A percentile compares a stretch with the other conserved stretches of the same genome.
These are phyloP conservation scores for Aspergillus vadensis DNA, from an alignment of 2,329 filamentous ascomycete species.

Conservation along the genomic window DNA sequence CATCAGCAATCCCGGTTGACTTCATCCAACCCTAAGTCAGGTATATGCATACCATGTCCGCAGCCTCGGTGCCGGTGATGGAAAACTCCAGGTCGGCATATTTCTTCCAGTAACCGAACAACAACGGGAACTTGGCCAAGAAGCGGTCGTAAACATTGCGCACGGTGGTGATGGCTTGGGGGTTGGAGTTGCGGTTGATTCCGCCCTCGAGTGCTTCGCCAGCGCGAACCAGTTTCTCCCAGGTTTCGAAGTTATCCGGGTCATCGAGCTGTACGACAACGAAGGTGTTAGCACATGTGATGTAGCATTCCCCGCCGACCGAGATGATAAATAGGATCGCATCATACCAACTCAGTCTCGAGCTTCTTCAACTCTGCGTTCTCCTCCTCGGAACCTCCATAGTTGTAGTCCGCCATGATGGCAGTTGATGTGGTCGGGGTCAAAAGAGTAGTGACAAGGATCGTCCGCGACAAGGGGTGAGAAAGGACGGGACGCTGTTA, in stretches of 20 bases:
- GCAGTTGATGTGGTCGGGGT: constrained; percentile 11
- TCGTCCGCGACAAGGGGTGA: constrained; percentile 4
- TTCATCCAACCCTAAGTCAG: constrained; percentile 5
- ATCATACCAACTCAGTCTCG: constrained; percentile 72
- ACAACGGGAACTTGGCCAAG: constrained; percentile 87
- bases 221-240: constrained; percentile 87
- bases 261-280: constrained; percentile 58
- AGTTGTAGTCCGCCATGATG: constrained; percentile 72
- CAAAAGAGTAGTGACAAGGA: constrained; percentile 6
- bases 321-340: constrained; percentile 21
- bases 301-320: not conserved
- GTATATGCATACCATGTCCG: constrained; percentile 75
- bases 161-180: constrained; percentile 83
- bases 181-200: constrained; percentile 93
- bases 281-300: constrained; percentile 12
- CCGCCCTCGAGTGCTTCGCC: constrained; percentile 87
- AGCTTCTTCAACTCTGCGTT: constrained; percentile 79
- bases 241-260: constrained; percentile 87
- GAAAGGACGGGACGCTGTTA: not conserved
- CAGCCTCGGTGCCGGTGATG: constrained; percentile 93
- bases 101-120: constrained; percentile 99
- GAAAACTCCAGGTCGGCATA: constrained; percentile 98
- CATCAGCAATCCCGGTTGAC: constrained; percentile 1
- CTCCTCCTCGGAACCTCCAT: constrained; percentile 76
- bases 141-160: constrained; percentile 90